These are phyloP conservation scores for Saccharomycopsis javanensis DNA, from an alignment of 805 yeast genomes.

Conservation along the genomic window DNA sequence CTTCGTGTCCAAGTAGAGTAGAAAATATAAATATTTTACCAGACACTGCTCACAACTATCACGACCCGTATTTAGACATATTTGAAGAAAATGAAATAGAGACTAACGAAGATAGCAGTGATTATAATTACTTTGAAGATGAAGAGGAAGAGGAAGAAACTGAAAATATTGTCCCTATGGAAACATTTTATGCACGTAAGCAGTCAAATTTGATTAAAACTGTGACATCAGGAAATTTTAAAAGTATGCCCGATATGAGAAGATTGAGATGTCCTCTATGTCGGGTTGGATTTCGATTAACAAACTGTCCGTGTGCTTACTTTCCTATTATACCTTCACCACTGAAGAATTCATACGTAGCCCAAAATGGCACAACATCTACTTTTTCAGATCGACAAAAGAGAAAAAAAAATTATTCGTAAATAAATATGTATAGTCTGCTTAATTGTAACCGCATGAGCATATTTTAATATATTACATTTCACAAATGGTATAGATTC, in stretches of 20 bases:
- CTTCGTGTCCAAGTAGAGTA: background rate
- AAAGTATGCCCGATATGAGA: conserved; percentile 25
- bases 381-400: background rate
- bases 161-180: background rate
- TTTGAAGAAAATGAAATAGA: background rate
- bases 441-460: background rate
- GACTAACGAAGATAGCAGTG: background rate
- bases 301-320: conserved; percentile 16
- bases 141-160: background rate
- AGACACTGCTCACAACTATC: background rate
- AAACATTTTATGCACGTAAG: background rate
- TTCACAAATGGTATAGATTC: no score
- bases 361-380: background rate
- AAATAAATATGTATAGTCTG: background rate
- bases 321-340: conserved; percentile 20
- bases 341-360: background rate
- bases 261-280: conserved; percentile 21
- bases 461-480: no score
- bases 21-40: background rate
- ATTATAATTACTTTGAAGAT: background rate
- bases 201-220: background rate
- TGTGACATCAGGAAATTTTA: conserved; percentile 25
- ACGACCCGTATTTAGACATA: background rate
- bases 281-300: conserved; percentile 1
- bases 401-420: background rate